Percentiles rank a stretch among this genome's conserved stretches.
phyloP scores from a whole-genome alignment of 2,329 filamentous ascomycete genomes.

The Rhinocladiella mackenziei region DNA sequence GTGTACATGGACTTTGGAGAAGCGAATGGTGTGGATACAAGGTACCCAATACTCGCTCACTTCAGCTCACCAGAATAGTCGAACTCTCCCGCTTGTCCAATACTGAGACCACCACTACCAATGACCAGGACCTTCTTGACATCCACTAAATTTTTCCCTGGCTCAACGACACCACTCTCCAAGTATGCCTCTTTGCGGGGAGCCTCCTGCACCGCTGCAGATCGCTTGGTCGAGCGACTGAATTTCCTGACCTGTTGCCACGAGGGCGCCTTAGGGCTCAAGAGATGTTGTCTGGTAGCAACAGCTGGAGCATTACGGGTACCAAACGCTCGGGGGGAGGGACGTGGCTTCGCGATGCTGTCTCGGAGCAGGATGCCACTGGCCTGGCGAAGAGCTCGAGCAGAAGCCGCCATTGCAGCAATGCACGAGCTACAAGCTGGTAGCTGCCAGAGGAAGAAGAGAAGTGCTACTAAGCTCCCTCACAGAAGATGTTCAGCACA shows the following conservation, averaged over 20 bases:
- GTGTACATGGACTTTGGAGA: background rate
- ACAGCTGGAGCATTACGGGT: conserved; percentile 8
- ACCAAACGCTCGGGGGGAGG: conserved; percentile 19
- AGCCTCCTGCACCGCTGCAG: conserved; percentile 58
- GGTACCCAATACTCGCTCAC: background rate
- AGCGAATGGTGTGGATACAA: background rate
- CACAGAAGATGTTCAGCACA: conserved; percentile 7
- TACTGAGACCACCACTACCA: conserved; percentile 89
- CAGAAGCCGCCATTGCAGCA: conserved; percentile 25
- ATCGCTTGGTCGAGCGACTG: conserved; percentile 39
- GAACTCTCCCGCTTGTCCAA: conserved; percentile 97
- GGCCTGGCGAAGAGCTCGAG: conserved; percentile 26
- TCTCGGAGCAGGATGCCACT: conserved; percentile 23
- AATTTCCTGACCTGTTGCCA: conserved; percentile 44
- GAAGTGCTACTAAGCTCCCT: conserved; percentile 1
- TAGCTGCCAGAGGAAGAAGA: conserved; percentile 2
- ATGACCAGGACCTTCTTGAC: conserved; percentile 98
- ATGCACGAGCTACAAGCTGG: background rate
- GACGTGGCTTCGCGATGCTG: conserved; percentile 19
- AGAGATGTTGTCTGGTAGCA: conserved; percentile 34
- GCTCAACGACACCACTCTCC: conserved; percentile 80
- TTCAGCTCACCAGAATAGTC: conserved; percentile 83
- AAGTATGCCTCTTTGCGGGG: conserved; percentile 84
- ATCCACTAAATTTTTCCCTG: conserved; percentile 69
- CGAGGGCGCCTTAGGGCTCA: conserved; percentile 36